Conservation (phyloP, 352 stramenopile genomes). For the Pythium chondricola region DNA sequence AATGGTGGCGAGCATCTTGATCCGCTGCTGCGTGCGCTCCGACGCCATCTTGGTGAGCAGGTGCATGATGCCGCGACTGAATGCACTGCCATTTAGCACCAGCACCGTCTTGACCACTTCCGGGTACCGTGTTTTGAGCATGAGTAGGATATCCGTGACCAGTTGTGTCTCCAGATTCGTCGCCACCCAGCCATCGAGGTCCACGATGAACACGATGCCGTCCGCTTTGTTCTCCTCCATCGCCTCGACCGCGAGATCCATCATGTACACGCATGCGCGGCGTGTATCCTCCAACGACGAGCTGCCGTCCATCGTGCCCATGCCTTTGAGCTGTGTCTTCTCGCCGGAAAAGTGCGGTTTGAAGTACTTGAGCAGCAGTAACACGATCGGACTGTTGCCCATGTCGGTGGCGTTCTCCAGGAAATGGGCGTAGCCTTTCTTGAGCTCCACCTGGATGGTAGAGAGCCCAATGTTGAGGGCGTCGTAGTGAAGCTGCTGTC, state of each 20-base stretch:
- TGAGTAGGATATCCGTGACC: conserved; percentile 51
- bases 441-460: conserved; percentile 57
- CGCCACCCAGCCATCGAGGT: conserved; percentile 42
- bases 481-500: conserved; percentile 35
- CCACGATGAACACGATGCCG: conserved; percentile 65
- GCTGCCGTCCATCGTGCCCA: conserved; percentile 44
- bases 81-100: conserved; percentile 54
- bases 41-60: conserved; percentile 44
- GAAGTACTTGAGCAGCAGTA: conserved; percentile 61
- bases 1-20: conserved; percentile 38
- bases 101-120: conserved; percentile 55
- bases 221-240: conserved; percentile 62
- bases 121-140: conserved; percentile 59
- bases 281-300: conserved; percentile 65
- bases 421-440: conserved; percentile 72
- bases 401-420: conserved; percentile 48
- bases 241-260: conserved; percentile 62
- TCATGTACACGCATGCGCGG: conserved; percentile 64
- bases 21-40: conserved; percentile 36
- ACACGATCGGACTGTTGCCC: conserved; percentile 43
- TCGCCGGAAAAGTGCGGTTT: conserved; percentile 51
- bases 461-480: conserved; percentile 55
- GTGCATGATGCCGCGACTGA: conserved; percentile 47
- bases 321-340: conserved; percentile 49
- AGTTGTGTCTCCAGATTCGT: conserved; percentile 54